Evolutionary conservation across 441 rosid genomes (phyloP), one percentile per base, ranked within the genome.

Genomic region (Arabidopsis lyrata): DNA sequence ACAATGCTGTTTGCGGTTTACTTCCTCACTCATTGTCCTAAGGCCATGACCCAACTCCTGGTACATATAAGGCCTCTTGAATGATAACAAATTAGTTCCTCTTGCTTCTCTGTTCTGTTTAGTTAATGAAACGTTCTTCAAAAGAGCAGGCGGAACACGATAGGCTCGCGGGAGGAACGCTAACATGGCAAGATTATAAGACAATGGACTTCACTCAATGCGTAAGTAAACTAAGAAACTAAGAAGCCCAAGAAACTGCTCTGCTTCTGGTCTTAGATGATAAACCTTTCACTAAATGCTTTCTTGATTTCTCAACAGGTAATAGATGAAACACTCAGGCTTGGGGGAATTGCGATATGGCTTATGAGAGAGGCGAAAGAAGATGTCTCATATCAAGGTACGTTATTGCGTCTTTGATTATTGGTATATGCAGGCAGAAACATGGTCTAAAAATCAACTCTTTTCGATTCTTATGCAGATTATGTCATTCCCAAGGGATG

Each of bases 281-380:
- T 50, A 10, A 5, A 49, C 34, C 18, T 35, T 41, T 8, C 9
- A 29, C 27, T 12, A 5, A 3, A 36, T 14, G 3, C 8, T 29
- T 54, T 66, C 6, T 47, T 62, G 50, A 20, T 13, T 13, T 44
- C 45, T 69, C 32, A 55, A 36, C 68, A 91, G 97, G 90, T 92
- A 15, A 90, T 90, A 50, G 93, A 92, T 72, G 97, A 92, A 79
- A 87, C 96, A 2, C 91, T 92, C 35, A 79, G 97, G 18, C 83
- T 90, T 8, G 95, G 91, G 1, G 96, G 96, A 6, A 90, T 92
- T 34, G 96, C 96, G 8, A 92, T 92, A 24, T 92, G 97, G 97
- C 62, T 92, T 45, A 81, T 92, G 88, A 92, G 97, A 76, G 93
- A 90, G 78, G 90, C 97, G 1, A 90, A 80, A 74, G 87, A 86